Conservation (phyloP, 2,329 filamentous ascomycete species). For the Penicillium expansum region DNA sequence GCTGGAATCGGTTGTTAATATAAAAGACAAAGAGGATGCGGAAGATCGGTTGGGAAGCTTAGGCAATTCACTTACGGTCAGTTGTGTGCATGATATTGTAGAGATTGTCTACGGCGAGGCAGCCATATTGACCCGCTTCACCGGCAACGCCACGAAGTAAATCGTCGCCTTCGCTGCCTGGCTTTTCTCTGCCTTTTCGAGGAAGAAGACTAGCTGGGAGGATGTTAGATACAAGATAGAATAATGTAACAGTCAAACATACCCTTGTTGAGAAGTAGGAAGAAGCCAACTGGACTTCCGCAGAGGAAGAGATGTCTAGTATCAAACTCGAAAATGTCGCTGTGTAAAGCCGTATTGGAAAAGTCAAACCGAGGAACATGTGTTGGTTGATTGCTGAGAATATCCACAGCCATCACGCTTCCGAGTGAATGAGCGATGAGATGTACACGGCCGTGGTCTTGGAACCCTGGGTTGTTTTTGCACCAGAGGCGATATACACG, state of each 20-base stretch:
- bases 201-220: conserved; percentile 63
- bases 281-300: conserved; percentile 89
- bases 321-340: conserved; percentile 80
- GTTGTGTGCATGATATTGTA: conserved; percentile 85
- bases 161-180: conserved; percentile 67
- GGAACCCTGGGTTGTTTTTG: conserved; percentile 83
- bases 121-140: conserved; percentile 78
- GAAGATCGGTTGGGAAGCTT: not conserved
- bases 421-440: conserved; percentile 91
- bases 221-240: conserved; percentile 23
- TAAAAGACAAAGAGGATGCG: conserved; percentile 15
- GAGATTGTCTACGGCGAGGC: conserved; percentile 89
- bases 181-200: conserved; percentile 71
- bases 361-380: conserved; percentile 53
- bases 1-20: conserved; percentile 54
- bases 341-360: conserved; percentile 38
- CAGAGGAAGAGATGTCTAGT: conserved; percentile 85
- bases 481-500: conserved; percentile 96
- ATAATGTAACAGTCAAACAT: not conserved
- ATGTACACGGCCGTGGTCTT: conserved; percentile 78
- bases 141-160: conserved; percentile 64
- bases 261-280: conserved; percentile 75
- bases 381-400: conserved; percentile 86
- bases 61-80: conserved; percentile 48
- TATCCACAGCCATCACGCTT: conserved; percentile 89